Evolutionary conservation across 306 rosid genomes (phyloP).

Genomic region (Castanea sativa): DNA sequence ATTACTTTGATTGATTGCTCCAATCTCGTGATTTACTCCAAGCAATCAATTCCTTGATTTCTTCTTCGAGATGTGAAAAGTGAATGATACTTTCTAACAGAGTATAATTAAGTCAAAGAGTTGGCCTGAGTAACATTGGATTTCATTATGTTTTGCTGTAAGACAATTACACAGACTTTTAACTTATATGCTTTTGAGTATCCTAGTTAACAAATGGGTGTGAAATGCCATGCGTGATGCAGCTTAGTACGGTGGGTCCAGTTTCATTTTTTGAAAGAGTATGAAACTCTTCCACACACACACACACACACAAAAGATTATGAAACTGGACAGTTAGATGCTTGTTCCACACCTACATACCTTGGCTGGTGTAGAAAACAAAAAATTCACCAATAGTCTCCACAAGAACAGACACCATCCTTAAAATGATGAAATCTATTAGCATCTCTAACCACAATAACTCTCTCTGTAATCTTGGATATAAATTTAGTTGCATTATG

Average conservation of each 20-base stretch:
- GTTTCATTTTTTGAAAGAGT: constrained; percentile 7
- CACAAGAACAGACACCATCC: constrained; percentile 82
- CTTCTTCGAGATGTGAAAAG: no score
- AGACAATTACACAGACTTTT: not conserved
- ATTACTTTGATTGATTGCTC: no score
- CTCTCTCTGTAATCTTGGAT: constrained; percentile 82
- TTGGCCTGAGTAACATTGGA: not conserved
- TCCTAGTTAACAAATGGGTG: not conserved
- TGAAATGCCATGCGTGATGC: constrained; percentile 11
- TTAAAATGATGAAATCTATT: constrained; percentile 91
- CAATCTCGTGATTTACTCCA: no score
- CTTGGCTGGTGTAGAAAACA: constrained; percentile 17
- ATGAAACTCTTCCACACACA: constrained; percentile 2
- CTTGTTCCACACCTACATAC: constrained; percentile 18
- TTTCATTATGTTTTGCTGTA: not conserved
- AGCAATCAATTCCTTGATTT: no score
- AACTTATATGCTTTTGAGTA: not conserved
- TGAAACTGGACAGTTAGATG: constrained; percentile 25
- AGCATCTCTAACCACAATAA: constrained; percentile 93
- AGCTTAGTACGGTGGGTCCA: constrained; percentile 6
- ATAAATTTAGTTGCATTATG: constrained; percentile 84
- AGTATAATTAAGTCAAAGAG: not conserved
- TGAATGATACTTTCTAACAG: no score
- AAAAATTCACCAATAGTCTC: constrained; percentile 82
- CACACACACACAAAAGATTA: not conserved